Percentiles rank a stretch among this genome's conserved stretches.
These are phyloP conservation scores for Silene latifolia DNA, from an alignment of 148 eudicot genomes.

Conservation along the genomic window DNA sequence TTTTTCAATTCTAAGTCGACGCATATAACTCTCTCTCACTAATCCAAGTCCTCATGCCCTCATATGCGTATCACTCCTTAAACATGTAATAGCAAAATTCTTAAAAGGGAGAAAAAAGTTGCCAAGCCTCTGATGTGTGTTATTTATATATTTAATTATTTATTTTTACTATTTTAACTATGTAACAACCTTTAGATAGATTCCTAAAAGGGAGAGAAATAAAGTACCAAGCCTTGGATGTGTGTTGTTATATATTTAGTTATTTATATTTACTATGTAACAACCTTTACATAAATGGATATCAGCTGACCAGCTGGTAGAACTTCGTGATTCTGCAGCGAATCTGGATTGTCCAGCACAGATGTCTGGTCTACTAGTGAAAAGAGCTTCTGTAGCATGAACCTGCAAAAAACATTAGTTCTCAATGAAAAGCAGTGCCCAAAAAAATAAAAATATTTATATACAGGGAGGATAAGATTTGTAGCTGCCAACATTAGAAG, in stretches of 20 bases:
- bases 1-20: neutral
- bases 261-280: neutral
- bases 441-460: neutral
- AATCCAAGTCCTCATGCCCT: neutral
- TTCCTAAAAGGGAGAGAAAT: no score
- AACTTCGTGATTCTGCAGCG: conserved; percentile 89
- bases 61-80: neutral
- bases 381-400: conserved; percentile 96
- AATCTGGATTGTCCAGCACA: conserved; percentile 81
- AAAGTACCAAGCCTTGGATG: no score
- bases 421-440: conserved; percentile 5
- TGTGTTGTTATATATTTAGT: neutral
- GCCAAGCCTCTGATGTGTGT: neutral
- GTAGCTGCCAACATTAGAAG: conserved; percentile 64
- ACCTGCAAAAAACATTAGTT: conserved; percentile 41
- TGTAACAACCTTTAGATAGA: neutral
- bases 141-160: neutral
- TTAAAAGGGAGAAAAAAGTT: neutral
- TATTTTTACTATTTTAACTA: neutral
- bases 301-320: conserved; percentile 83
- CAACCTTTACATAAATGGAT: conserved; percentile 81
- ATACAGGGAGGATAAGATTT: neutral
- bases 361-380: conserved; percentile 91
- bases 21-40: neutral
- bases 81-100: neutral